These are phyloP conservation scores for Penicillium griseofulvum DNA, from an alignment of 2,329 filamentous ascomycete species.

Conservation along the genomic window DNA sequence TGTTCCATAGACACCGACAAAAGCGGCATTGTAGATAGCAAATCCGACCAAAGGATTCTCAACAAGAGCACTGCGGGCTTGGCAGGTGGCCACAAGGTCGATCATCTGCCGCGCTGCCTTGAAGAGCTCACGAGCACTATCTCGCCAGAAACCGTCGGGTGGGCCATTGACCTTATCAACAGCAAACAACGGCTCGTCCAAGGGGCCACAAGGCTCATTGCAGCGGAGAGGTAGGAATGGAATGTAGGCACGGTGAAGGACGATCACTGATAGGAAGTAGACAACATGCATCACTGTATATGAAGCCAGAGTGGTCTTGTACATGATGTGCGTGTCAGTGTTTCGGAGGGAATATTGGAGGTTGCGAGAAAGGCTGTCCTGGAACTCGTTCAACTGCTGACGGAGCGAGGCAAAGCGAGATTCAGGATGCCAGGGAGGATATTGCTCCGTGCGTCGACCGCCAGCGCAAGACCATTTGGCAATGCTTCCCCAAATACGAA, in stretches of 20 bases:
- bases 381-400: slow-evolving; percentile 49
- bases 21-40: slow-evolving; percentile 54
- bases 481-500: slow-evolving; percentile 57
- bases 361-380: slow-evolving; percentile 51
- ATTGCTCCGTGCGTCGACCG: slow-evolving; percentile 51
- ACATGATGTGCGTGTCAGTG: slow-evolving; percentile 54
- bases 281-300: slow-evolving; percentile 57
- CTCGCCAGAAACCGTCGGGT: slow-evolving; percentile 53
- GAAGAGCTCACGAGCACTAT: slow-evolving; percentile 52
- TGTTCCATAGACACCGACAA: slow-evolving; percentile 52
- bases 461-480: slow-evolving; percentile 56
- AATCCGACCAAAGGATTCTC: slow-evolving; percentile 58
- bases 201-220: slow-evolving; percentile 51
- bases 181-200: slow-evolving; percentile 51
- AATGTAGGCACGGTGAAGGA: slow-evolving; percentile 56
- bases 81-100: slow-evolving; percentile 52
- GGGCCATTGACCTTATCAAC: slow-evolving; percentile 41
- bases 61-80: slow-evolving; percentile 51
- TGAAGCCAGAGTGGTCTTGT: slow-evolving; percentile 50
- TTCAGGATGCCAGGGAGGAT: slow-evolving; percentile 54
- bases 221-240: slow-evolving; percentile 54
- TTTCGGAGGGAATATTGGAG: slow-evolving; percentile 52
- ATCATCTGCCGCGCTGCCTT: slow-evolving; percentile 53
- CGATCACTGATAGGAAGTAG: slow-evolving; percentile 54
- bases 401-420: slow-evolving; percentile 51